Conservation (phyloP, 2,329 filamentous ascomycete genomes). For the Fusarium devonianum region DNA sequence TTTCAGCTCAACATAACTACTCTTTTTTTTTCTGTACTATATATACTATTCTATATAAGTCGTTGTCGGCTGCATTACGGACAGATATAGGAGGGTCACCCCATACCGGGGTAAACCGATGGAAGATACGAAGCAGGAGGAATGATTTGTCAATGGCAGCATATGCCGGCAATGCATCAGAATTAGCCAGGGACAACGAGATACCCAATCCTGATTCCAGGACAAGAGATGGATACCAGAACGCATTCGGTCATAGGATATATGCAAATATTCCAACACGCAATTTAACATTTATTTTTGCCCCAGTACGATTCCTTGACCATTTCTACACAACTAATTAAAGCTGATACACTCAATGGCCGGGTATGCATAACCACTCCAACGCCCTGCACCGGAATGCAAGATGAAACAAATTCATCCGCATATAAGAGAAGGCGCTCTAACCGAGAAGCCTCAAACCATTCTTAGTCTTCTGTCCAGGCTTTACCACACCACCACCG, state of each 20-base stretch:
- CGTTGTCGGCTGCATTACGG: conserved; percentile 8
- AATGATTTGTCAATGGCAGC: not conserved
- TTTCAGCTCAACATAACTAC: conserved; percentile 10
- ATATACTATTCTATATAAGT: conserved; percentile 28
- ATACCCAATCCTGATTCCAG: conserved; percentile 36
- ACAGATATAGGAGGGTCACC: conserved; percentile 11
- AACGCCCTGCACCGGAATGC: conserved; percentile 34
- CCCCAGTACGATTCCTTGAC: not conserved
- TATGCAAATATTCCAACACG: not conserved
- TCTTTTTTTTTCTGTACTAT: conserved; percentile 29
- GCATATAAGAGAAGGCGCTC: no score
- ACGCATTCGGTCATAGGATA: not conserved
- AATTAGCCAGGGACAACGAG: conserved; percentile 17
- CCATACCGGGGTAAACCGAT: conserved; percentile 1
- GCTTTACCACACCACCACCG: conserved; percentile 65
- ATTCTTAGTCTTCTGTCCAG: conserved; percentile 72
- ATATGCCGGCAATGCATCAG: conserved; percentile 12
- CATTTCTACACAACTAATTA: not conserved
- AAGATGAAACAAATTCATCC: no score
- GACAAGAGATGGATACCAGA: conserved; percentile 13
- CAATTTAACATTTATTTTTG: not conserved
- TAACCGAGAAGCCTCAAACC: conserved; percentile 68
- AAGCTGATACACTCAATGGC: conserved; percentile 3
- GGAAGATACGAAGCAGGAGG: conserved; percentile 5
- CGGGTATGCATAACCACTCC: conserved; percentile 14